These are phyloP conservation scores for Camellia sinensis DNA, from an alignment of 148 eudicot genomes.

Conservation along the genomic window DNA sequence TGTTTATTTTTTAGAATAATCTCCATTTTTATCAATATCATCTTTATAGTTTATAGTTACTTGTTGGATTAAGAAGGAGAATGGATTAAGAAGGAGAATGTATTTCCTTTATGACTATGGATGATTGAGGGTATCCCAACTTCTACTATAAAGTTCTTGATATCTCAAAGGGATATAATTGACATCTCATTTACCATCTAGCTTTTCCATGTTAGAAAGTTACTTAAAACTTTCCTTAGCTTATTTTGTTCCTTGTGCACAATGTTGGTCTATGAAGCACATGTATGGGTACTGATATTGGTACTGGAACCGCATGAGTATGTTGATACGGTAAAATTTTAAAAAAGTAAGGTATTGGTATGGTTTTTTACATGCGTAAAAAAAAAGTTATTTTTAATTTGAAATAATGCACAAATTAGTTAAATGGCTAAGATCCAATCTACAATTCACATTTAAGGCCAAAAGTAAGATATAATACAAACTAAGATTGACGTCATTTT, in stretches of 20 bases:
- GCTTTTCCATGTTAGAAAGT: background rate
- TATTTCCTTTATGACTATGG: background rate
- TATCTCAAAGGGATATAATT: background rate
- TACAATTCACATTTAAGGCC: too few species aligned
- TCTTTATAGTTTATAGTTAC: background rate
- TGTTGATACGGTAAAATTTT: too few species aligned
- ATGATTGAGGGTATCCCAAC: background rate
- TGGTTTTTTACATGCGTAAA: too few species aligned
- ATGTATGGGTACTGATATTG: too few species aligned
- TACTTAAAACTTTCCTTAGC: background rate
- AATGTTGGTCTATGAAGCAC: background rate
- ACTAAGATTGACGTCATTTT: too few species aligned
- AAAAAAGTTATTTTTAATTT: too few species aligned
- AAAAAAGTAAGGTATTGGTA: too few species aligned
- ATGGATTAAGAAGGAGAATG: too few species aligned
- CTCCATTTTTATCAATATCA: background rate
- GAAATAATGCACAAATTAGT: too few species aligned
- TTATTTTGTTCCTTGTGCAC: background rate
- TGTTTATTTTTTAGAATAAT: background rate
- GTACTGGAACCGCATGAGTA: too few species aligned
- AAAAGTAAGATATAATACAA: too few species aligned
- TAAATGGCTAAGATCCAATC: too few species aligned
- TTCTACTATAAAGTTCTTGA: background rate
- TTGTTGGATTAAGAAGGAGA: slow-evolving; percentile 10
- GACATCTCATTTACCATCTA: background rate